Base-by-base conservation (phyloP, 768 basidiomycete species). In the Dentipellis fragilis region DNA sequence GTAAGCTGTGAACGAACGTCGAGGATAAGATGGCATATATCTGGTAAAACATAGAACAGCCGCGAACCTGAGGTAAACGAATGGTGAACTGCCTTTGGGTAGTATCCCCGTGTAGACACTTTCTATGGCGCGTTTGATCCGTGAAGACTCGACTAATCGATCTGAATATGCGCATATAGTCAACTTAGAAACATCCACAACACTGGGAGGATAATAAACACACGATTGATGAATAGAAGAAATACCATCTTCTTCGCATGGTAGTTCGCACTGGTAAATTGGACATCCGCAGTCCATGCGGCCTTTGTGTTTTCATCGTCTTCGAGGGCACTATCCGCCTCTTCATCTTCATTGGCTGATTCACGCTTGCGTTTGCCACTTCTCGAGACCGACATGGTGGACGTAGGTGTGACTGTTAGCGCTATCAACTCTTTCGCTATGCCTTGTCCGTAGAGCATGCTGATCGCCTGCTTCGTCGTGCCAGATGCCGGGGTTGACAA, bases 171-270 rank as follows among this genome's bases (percentile, higher is more conserved):
- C 40, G 39, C 17, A 49, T 17, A 19, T 17, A 17, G n/a, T 12
- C 42, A 17, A 54, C 39, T 21, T 21, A 19, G 17, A 6, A 29
- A 6, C 17, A 19, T 12, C 34, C n/a, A 3, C 34, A 21, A 35
- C 11, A 12, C 17, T 17, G 17, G 35, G 6, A 36, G 34, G 5
- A 34, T 48, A 34, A 29, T 49, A 1, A 4, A 73, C 87, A 56
- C 60, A 95, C 95, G 86, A 63, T 98, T 99, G 63, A 99, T 97
- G 71, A 99, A 99, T 10, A 97, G 72, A 1, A 97, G 70, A 63
- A 94, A 88, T 0, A 84, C 75, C 58, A 78, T 87, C 65, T 88
- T 91, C 73, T 94, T 96, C 0, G 80, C 84, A 64, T 90, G 89
- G 64, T 92, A 92, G 66, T 93, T 96, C 1, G 89, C 84, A 63